Evolutionary conservation across 2,329 filamentous ascomycete genomes (phyloP).

Genomic region (Exophiala viscosa): DNA sequence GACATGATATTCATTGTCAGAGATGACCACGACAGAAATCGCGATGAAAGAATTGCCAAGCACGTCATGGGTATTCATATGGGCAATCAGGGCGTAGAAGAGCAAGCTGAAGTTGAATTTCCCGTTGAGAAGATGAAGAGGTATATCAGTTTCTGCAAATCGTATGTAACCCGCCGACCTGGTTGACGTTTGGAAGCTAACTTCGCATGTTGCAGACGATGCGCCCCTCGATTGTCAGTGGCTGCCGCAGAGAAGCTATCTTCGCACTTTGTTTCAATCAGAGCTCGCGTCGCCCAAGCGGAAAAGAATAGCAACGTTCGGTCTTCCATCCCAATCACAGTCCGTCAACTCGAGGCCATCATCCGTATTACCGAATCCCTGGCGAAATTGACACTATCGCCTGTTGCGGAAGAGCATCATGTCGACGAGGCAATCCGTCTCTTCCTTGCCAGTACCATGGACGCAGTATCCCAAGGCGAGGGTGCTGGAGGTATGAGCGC

Average conservation of each 20-base stretch:
- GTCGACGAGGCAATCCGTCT: slow-evolving; percentile 96
- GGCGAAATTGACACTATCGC: slow-evolving; percentile 81
- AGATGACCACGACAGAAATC: slow-evolving; percentile 84
- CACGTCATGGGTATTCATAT: slow-evolving; percentile 98
- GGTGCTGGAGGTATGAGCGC: slow-evolving; percentile 56
- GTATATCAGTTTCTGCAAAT: slow-evolving; percentile 95
- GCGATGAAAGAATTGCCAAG: slow-evolving; percentile 89
- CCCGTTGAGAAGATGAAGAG: slow-evolving; percentile 95
- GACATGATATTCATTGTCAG: slow-evolving; percentile 99
- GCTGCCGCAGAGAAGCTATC: slow-evolving; percentile 94
- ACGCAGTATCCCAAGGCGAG: slow-evolving; percentile 87
- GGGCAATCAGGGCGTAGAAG: slow-evolving; percentile 78
- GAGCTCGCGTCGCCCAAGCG: slow-evolving; percentile 85
- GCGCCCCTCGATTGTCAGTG: slow-evolving; percentile 82
- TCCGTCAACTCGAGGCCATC: slow-evolving; percentile 94
- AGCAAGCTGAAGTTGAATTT: slow-evolving; percentile 81
- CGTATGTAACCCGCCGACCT: slow-evolving; percentile 53
- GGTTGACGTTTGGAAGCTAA: slow-evolving; percentile 1
- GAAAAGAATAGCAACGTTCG: slow-evolving; percentile 87
- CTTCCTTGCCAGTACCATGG: slow-evolving; percentile 96
- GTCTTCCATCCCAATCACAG: slow-evolving; percentile 93
- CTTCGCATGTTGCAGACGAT: slow-evolving; percentile 58
- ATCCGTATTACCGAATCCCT: slow-evolving; percentile 95
- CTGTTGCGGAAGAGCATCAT: slow-evolving; percentile 82
- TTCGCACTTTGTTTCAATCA: slow-evolving; percentile 94